Evolutionary conservation across 371 early-diverging fungal genomes (phyloP).

Genomic region (Funneliformis caledonium): DNA sequence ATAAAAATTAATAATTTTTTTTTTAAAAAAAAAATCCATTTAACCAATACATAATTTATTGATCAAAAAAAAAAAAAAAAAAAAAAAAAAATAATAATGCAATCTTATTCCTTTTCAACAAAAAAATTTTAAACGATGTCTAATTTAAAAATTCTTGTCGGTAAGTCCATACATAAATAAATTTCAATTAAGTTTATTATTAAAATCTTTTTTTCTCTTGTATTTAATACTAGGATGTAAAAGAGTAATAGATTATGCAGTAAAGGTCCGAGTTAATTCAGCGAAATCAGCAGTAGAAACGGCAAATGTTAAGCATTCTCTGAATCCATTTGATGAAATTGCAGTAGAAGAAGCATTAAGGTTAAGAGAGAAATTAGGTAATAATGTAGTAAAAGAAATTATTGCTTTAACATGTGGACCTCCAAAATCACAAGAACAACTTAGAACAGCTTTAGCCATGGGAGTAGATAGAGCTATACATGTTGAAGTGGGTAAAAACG

Average conservation of each 20-base stretch:
- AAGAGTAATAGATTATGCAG: conserved; percentile 98
- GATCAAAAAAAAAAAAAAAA: too few species aligned
- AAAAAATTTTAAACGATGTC: conserved; percentile 20
- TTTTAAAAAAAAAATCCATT: too few species aligned
- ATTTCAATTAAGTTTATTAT: neutral
- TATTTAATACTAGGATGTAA: conserved; percentile 68
- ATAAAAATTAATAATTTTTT: too few species aligned
- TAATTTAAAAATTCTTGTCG: conserved; percentile 35
- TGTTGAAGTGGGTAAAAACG: conserved; percentile 82
- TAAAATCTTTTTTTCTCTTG: conserved; percentile 50
- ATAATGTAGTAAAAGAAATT: conserved; percentile 69
- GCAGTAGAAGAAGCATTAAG: conserved; percentile 96
- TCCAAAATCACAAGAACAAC: conserved; percentile 87
- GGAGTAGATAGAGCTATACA: conserved; percentile 97
- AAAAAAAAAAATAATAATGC: too few species aligned
- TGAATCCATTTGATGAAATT: conserved; percentile 99
- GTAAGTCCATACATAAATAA: conserved; percentile 2
- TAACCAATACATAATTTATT: too few species aligned
- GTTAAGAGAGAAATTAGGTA: conserved; percentile 82
- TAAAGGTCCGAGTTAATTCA: conserved; percentile 95
- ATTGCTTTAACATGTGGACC: conserved; percentile 93
- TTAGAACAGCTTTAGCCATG: conserved; percentile 97
- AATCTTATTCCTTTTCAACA: too few species aligned
- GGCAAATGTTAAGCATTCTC: conserved; percentile 93
- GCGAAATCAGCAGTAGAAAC: conserved; percentile 92